Evolutionary conservation across 257 asterid species (phyloP).

Genomic region (Echites panduratus): DNA sequence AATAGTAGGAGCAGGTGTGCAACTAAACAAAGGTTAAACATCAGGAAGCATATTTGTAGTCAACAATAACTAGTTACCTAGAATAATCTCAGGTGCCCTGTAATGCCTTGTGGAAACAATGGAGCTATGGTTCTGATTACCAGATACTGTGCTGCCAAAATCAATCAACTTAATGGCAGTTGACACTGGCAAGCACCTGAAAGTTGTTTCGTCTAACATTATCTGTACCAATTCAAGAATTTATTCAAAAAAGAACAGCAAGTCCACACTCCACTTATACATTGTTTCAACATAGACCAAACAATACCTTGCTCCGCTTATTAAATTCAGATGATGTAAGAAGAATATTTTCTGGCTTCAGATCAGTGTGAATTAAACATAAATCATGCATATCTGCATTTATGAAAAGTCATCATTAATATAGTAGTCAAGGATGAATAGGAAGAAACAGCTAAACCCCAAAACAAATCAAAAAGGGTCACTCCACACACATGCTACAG

Average conservation of each 20-base stretch:
- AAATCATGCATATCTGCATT: constrained; percentile 89
- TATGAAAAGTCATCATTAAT: constrained; percentile 11
- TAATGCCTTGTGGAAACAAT: constrained; percentile 89
- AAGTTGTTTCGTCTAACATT: constrained; percentile 40
- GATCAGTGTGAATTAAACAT: constrained; percentile 81
- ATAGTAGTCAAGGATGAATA: constrained; percentile 16
- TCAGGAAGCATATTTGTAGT: constrained; percentile 4
- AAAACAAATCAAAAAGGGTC: constrained; percentile 56
- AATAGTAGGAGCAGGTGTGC: background rate
- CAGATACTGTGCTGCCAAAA: constrained; percentile 83
- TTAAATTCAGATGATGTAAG: constrained; percentile 76
- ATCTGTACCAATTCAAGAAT: constrained; percentile 46
- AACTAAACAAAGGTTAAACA: background rate
- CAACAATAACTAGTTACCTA: constrained; percentile 46
- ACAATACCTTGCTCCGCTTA: constrained; percentile 66
- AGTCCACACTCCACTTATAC: constrained; percentile 20
- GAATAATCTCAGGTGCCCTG: constrained; percentile 94
- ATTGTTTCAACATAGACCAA: constrained; percentile 24
- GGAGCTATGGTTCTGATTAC: constrained; percentile 73
- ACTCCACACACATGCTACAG: constrained; percentile 92
- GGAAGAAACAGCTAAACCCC: constrained; percentile 43
- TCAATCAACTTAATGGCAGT: constrained; percentile 94
- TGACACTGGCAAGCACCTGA: constrained; percentile 78
- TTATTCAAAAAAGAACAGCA: constrained; percentile 11
- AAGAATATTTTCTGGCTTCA: constrained; percentile 94